These are phyloP conservation scores for Penicillium pulvis DNA, from an alignment of 495 filamentous ascomycete species.

Conservation along the genomic window DNA sequence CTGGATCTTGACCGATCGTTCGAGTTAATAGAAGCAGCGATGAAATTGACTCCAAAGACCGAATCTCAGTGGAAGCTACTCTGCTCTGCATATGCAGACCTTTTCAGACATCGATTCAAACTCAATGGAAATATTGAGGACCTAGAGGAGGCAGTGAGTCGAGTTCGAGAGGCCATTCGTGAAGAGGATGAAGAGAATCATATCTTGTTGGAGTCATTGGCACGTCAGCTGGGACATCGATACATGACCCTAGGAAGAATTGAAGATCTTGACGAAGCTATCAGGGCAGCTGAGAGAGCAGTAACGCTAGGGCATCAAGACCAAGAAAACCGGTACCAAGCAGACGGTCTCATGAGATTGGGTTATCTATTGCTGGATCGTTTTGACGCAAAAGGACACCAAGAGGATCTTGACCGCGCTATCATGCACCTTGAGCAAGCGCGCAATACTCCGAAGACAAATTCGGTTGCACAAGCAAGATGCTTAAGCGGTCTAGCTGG, in stretches of 20 bases:
- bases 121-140: not conserved
- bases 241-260: not conserved
- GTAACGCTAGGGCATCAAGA: not conserved
- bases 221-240: not conserved
- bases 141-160: not conserved
- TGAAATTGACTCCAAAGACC: not conserved
- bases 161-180: not conserved
- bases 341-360: not conserved
- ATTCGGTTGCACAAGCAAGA: not conserved
- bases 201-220: not conserved
- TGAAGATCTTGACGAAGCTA: not conserved
- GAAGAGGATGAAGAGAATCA: not conserved
- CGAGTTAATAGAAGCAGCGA: not conserved
- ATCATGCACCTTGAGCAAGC: not conserved
- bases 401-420: not conserved
- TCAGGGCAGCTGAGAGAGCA: not conserved
- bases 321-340: not conserved
- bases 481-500: not conserved
- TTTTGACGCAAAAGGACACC: not conserved
- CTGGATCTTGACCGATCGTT: not conserved
- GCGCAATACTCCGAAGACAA: not conserved
- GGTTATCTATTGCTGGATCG: not conserved
- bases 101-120: not conserved
- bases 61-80: not conserved
- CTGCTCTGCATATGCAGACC: not conserved